Conservation (phyloP, 2,329 filamentous ascomycete species). For the Trichoderma simmonsii region DNA sequence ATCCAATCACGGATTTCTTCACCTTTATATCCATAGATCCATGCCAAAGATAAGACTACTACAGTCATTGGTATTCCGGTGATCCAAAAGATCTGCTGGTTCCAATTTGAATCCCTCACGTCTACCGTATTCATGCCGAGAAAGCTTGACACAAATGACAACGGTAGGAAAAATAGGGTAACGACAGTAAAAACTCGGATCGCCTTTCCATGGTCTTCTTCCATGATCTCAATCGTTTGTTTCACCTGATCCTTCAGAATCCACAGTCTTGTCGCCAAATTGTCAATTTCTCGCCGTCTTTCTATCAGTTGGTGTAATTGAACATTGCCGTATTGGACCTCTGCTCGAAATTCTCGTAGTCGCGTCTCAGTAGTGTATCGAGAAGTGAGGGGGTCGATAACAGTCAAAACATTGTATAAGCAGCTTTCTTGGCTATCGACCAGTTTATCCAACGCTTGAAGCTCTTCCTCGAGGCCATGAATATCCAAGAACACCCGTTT, state of each 20-base stretch:
- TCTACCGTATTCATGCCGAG: conserved; percentile 46
- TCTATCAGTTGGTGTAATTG: neutral
- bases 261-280: neutral
- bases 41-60: neutral
- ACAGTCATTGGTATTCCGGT: conserved; percentile 31
- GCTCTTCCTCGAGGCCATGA: conserved; percentile 22
- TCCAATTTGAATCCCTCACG: conserved; percentile 37
- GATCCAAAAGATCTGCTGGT: conserved; percentile 42
- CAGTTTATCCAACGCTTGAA: conserved; percentile 22
- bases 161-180: conserved; percentile 38
- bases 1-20: neutral
- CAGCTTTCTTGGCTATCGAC: neutral
- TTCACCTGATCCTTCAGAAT: conserved; percentile 20
- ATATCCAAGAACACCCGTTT: conserved; percentile 21
- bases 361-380: neutral
- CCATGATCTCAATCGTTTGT: conserved; percentile 27
- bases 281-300: neutral
- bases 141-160: conserved; percentile 27
- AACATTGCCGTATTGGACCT: neutral
- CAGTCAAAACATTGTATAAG: neutral
- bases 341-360: neutral
- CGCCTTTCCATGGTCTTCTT: conserved; percentile 32
- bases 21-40: neutral
- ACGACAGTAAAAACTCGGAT: conserved; percentile 41
- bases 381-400: neutral